Base-by-base conservation (phyloP, 208 protist species). In the Blastocrithidia nonstop region DNA sequence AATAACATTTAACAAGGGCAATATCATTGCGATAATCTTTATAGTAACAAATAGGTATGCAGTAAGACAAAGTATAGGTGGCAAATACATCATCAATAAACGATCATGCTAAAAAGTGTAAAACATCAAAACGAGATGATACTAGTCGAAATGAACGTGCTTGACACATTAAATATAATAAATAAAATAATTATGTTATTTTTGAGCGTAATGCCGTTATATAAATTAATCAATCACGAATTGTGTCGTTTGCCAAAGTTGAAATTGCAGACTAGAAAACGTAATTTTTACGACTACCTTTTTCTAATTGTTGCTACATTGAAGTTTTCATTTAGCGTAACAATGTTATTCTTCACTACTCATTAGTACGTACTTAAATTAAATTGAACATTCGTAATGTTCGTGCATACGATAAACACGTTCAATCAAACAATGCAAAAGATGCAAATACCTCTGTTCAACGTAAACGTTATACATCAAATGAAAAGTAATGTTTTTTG, bases 341-440 rank as follows among this genome's bases (percentile, higher is more conserved):
- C 29, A 74, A 65, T 23, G 53, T 85, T 15, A 48, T 91, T 53
- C 20, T 87, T 29, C 81, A 91, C 68, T 77, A 82, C 40, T 82
- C 72, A 17, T 61, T 87, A 31, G 72, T 73, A 3, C 50, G 54
- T 23, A 82, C 70, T 29, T 74, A 87, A 49, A 70, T 73, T 15
- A 71, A 71, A 0, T 82, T 91, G 76, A 72, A 91, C 65, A 83
- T 87, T 69, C 72, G 75, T 33, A 91, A 91, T 61, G 69, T 84
- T 13, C 76, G 81, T n/a, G 71, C 68, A 26, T 91, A 91, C 58
- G 59, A 61, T 28, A 51, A 23, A 23, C n/a, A n/a, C n/a, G 31
- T 16, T 6, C 17, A 8, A 27, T 27, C n/a, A 3, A 6, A 16
- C 13, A 8, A 41, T 20, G 11, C 15, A 24, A 13, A 7, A n/a